These are phyloP conservation scores for Botrytis pseudocinerea DNA, from an alignment of 2,329 filamentous ascomycete genomes.

Conservation along the genomic window DNA sequence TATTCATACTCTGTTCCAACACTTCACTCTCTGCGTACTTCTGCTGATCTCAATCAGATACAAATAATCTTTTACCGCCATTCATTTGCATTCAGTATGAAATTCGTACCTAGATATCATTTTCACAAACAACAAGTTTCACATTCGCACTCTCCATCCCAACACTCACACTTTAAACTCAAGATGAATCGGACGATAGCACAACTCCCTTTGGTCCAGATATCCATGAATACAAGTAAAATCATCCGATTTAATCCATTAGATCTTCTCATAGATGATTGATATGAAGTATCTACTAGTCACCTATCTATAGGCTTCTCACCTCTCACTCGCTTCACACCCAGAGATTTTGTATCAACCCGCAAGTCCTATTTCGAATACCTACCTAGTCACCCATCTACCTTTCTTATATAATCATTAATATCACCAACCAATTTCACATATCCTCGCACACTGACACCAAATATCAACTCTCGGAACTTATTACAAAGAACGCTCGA, in stretches of 20 bases:
- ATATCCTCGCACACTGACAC: background rate
- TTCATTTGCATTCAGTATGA: background rate
- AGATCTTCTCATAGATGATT: background rate
- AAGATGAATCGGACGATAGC: background rate
- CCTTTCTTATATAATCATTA: fast-evolving
- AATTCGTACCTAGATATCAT: background rate
- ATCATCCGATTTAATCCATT: background rate
- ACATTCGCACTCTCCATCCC: background rate
- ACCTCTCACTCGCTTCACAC: background rate
- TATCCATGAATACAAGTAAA: too few species aligned
- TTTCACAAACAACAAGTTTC: background rate
- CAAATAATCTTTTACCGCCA: too few species aligned
- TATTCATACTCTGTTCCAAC: background rate
- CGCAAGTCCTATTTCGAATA: background rate
- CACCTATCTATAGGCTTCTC: background rate
- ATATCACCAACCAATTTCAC: background rate
- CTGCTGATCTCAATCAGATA: background rate
- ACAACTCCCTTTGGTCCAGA: too few species aligned
- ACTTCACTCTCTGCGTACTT: background rate
- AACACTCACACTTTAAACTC: background rate
- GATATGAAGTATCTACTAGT: background rate
- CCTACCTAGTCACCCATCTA: too few species aligned
- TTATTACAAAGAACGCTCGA: background rate
- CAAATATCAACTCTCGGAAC: fast-evolving
- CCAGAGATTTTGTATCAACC: background rate